Evolutionary conservation across 2,329 filamentous ascomycete species (phyloP).

Genomic region (Ceratocystis cacaofunesta): DNA sequence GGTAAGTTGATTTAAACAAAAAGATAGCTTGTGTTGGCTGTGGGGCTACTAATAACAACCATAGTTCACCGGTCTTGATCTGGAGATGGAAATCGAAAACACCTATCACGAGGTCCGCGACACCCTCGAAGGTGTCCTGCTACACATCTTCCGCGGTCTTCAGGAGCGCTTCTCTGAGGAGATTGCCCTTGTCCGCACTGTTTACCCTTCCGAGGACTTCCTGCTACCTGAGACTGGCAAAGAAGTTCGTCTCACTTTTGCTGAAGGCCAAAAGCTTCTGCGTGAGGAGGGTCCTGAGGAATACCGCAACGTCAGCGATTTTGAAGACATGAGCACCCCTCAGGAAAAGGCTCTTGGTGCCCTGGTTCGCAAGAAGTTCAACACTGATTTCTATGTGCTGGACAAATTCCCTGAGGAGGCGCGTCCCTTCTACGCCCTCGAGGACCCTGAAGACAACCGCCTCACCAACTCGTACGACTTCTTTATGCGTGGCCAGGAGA

Average conservation of each 20-base stretch:
- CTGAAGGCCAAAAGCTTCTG: slow-evolving; percentile 62
- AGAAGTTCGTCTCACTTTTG: slow-evolving; percentile 62
- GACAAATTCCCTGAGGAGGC: slow-evolving; percentile 89
- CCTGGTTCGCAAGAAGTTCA: slow-evolving; percentile 74
- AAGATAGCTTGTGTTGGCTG: slow-evolving; percentile 14
- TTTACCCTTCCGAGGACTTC: slow-evolving; percentile 66
- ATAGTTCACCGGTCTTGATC: slow-evolving; percentile 69
- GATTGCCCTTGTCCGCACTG: slow-evolving; percentile 54
- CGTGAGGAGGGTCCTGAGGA: slow-evolving; percentile 57
- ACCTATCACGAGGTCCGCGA: slow-evolving; percentile 61
- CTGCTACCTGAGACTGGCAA: slow-evolving; percentile 60
- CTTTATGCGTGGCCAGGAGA: slow-evolving; percentile 86
- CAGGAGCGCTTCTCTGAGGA: slow-evolving; percentile 51
- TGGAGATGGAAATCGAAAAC: slow-evolving; percentile 78
- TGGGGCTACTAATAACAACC: neutral
- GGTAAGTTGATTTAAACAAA: neutral
- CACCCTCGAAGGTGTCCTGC: slow-evolving; percentile 57
- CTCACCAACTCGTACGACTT: slow-evolving; percentile 64
- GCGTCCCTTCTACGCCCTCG: slow-evolving; percentile 84
- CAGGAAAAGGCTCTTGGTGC: slow-evolving; percentile 82
- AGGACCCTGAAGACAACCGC: slow-evolving; percentile 49
- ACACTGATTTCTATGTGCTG: slow-evolving; percentile 90
- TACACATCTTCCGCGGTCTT: slow-evolving; percentile 67
- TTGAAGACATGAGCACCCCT: slow-evolving; percentile 66
- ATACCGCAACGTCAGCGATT: slow-evolving; percentile 52